phyloP scores from a whole-genome alignment of 768 basidiomycete genomes.

The Harrya chromipes region DNA sequence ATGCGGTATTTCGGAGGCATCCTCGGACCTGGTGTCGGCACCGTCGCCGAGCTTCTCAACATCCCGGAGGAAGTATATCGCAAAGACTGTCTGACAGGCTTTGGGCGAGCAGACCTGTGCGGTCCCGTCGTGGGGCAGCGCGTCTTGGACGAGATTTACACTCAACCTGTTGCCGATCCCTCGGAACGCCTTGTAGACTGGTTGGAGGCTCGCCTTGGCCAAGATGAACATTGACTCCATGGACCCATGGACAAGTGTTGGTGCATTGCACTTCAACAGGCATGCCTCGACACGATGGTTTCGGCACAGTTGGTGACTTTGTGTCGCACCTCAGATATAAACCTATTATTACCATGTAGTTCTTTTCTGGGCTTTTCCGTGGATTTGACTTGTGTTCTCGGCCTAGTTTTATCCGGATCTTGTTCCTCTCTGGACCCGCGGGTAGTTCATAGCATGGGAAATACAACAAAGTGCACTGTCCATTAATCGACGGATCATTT shows the following conservation, averaged over 20 bases:
- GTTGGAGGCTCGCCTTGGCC: conserved; percentile 36
- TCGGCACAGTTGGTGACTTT: not conserved
- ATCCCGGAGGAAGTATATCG: conserved; percentile 64
- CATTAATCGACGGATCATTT: not conserved
- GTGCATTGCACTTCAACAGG: not conserved
- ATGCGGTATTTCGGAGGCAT: conserved; percentile 29
- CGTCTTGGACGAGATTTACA: conserved; percentile 49
- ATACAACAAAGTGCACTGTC: too few relatives aligned
- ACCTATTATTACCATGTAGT: not conserved
- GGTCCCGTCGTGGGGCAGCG: conserved; percentile 55
- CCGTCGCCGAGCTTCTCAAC: conserved; percentile 53
- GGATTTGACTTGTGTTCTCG: not conserved
- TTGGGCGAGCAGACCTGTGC: conserved; percentile 76
- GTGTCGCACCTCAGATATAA: not conserved
- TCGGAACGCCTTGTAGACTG: conserved; percentile 38
- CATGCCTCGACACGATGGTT: not conserved
- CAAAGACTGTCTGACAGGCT: conserved; percentile 66
- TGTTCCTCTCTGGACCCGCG: not conserved
- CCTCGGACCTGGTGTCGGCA: conserved; percentile 16
- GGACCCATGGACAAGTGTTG: not conserved
- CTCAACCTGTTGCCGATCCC: conserved; percentile 30
- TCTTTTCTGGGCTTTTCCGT: not conserved
- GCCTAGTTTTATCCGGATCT: too few relatives aligned
- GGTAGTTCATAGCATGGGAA: too few relatives aligned
- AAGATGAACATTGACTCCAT: conserved; percentile 19